phyloP scores from a whole-genome alignment of 1,139 yeast species.

The Geotrichum cucujoidarum region DNA sequence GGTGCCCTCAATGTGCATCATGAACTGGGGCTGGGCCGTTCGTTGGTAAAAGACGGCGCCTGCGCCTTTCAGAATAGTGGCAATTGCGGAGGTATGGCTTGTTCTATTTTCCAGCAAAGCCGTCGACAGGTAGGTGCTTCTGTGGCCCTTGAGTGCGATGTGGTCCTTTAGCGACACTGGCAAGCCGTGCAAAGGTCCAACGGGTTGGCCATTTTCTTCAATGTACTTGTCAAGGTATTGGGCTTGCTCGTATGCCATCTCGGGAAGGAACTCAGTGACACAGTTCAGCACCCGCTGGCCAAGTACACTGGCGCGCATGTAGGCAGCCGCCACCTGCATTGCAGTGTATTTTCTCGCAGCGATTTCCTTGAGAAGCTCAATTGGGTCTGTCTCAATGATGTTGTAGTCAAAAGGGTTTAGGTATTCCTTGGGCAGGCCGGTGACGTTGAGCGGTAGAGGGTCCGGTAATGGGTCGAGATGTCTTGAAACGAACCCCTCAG shows the following conservation, averaged over 20 bases:
- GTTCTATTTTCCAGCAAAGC: conserved; percentile 31
- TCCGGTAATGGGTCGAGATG: conserved; percentile 27
- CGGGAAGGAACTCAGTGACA: conserved; percentile 33
- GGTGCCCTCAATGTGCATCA: conserved; percentile 52
- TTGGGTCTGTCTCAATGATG: conserved; percentile 31
- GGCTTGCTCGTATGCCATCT: conserved; percentile 40
- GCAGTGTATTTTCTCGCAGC: conserved; percentile 44
- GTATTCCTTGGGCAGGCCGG: conserved; percentile 26
- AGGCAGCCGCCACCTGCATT: conserved; percentile 46
- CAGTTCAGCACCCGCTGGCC: conserved; percentile 51
- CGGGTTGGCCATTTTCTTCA: conserved; percentile 35
- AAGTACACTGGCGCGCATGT: conserved; percentile 53
- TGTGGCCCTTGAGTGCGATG: conserved; percentile 42
- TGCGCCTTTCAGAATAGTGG: conserved; percentile 49
- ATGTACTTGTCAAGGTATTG: conserved; percentile 42
- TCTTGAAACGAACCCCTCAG: conserved; percentile 22
- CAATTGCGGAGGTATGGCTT: conserved; percentile 48
- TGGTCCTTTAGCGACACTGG: conserved; percentile 44
- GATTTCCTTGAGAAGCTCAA: conserved; percentile 40
- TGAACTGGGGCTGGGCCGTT: conserved; percentile 52
- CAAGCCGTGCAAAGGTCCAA: conserved; percentile 54
- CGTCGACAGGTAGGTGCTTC: conserved; percentile 42
- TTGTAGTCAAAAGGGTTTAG: conserved; percentile 28
- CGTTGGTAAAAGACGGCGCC: conserved; percentile 63
- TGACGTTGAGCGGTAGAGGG: conserved; percentile 30